Base-by-base conservation (phyloP, 306 rosid genomes). In the Cucumis hystrix region DNA sequence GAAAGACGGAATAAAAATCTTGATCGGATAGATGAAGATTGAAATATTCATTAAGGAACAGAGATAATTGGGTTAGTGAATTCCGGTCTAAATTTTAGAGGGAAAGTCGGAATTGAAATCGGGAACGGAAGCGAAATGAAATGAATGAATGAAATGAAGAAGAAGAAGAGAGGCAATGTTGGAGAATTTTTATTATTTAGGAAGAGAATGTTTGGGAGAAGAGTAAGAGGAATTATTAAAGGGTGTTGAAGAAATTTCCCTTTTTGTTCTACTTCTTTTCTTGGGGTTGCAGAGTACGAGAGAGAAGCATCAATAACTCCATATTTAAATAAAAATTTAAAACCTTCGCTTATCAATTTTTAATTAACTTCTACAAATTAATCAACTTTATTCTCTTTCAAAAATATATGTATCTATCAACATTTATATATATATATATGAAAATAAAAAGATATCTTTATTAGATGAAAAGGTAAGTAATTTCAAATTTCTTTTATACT, bases 31-130 rank as follows among this genome's bases (percentile, higher is more conserved):
- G 69, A 45, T 63, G 63, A 51, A 67, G 59, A 54, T 37, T 45
- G 49, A 58, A 79, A 68, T 80, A 87, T 85, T 81, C 90, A 90
- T 88, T 80, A 81, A 90, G 78, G 81, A 83, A 41, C n/a, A 23
- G 60, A 15, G 23, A 72, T 14, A 0, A 51, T 1, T 23, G 43
- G 60, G 30, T 8, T 6, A 51, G 55, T 20, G 58, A 58, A 35
- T 70, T 28, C 35, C 20, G 23, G 0, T 64, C 2, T 0, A 68
- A 13, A 0, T 40, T 71, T 71, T 21, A 0, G 16, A 17, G 47
- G 62, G 25, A 43, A 51, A 25, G 15, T 41, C 35, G 75, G 7
- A 68, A 45, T 13, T 20, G n/a, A 5, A 62, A 30, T 18, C 61
- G 25, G 59, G 20, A 60, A 13, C 28, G 51, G 51, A 66, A 64